These are phyloP conservation scores for Fonsecaea monophora DNA, from an alignment of 2,329 filamentous ascomycete species.

Conservation along the genomic window DNA sequence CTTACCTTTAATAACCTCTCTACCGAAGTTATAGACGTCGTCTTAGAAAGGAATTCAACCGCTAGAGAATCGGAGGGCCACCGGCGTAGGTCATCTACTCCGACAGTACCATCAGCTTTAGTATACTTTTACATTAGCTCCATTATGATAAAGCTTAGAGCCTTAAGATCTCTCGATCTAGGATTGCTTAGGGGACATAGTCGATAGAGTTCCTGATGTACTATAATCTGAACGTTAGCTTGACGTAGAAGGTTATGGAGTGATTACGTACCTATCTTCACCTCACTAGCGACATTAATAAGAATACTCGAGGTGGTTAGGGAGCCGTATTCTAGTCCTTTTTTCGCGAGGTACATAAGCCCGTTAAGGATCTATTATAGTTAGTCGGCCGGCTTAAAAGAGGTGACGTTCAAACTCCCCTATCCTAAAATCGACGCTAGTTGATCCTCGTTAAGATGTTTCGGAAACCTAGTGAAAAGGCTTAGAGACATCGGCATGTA, in stretches of 20 bases:
- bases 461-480: background rate
- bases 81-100: constrained; percentile 44
- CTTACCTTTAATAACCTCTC: constrained; percentile 42
- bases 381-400: constrained; percentile 7
- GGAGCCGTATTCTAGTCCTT: constrained; percentile 12
- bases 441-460: background rate
- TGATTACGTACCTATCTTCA: constrained; percentile 6
- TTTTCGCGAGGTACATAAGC: constrained; percentile 1
- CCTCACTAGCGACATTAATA: background rate
- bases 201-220: constrained; percentile 8
- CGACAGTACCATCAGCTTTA: constrained; percentile 45
- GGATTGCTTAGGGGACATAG: background rate
- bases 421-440: background rate
- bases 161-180: constrained; percentile 30
- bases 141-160: constrained; percentile 43
- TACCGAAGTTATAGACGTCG: constrained; percentile 41
- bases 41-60: constrained; percentile 45
- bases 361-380: constrained; percentile 11
- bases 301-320: constrained; percentile 16
- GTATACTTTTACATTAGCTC: constrained; percentile 48
- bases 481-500: background rate
- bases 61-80: constrained; percentile 43
- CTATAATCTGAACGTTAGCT: constrained; percentile 11
- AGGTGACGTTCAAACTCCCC: constrained; percentile 2
- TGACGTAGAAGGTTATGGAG: constrained; percentile 3